These are phyloP conservation scores for Nicotiana noctiflora DNA, from an alignment of 257 asterid species.

Conservation along the genomic window DNA sequence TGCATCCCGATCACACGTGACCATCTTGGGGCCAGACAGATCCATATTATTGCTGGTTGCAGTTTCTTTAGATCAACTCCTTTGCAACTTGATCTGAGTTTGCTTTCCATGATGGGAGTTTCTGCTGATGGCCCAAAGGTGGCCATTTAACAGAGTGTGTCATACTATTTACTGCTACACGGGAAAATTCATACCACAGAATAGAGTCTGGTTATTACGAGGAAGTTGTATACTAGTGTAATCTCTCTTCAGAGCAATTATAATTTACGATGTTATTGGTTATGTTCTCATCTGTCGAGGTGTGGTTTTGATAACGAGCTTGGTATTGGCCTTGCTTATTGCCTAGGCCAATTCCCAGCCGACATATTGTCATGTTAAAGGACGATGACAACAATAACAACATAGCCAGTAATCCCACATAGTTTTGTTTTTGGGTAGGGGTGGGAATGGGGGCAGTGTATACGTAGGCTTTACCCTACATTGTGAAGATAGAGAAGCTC, in stretches of 20 bases:
- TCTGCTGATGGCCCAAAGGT: not conserved
- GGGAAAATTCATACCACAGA: not conserved
- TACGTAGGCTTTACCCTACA: too few relatives aligned
- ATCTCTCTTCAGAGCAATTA: not conserved
- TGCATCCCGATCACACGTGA: not conserved
- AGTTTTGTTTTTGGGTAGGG: too few relatives aligned
- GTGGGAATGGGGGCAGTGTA: too few relatives aligned
- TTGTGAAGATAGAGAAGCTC: too few relatives aligned
- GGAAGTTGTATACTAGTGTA: not conserved
- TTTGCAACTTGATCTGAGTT: not conserved
- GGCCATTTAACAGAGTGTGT: not conserved
- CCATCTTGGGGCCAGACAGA: not conserved
- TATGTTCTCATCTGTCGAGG: not conserved
- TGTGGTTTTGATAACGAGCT: not conserved
- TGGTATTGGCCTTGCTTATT: not conserved
- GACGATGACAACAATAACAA: too few relatives aligned
- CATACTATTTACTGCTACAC: not conserved
- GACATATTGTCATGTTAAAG: not conserved
- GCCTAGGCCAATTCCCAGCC: not conserved
- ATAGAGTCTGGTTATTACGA: not conserved
- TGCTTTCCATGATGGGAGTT: not conserved
- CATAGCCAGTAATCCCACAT: too few relatives aligned
- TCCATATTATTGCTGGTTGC: not conserved
- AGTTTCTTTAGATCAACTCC: not conserved
- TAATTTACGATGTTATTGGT: not conserved